Evolutionary conservation across 768 basidiomycete genomes (phyloP), one percentile per base, ranked within the genome.

Genomic region (Hygrocybe coccinea): DNA sequence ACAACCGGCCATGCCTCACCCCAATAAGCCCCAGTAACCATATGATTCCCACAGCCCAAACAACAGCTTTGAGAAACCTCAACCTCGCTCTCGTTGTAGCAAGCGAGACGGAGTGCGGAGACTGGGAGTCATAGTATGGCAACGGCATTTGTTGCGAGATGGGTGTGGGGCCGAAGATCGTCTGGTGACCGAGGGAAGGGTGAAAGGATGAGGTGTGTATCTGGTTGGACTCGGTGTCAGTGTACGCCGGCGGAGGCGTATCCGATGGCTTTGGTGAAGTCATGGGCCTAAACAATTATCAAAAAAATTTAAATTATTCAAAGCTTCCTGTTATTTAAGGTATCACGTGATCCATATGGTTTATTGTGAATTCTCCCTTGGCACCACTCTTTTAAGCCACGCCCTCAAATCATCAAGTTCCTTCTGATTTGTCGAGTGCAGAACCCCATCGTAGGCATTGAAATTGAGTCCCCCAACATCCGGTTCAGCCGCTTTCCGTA

Each of bases 381-480:
- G 79, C 15, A 88, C 65, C 29, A 77, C 79, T 58, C 75, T 80
- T 65, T 79, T 80, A 56, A 95, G 74, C 83, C 90, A 95, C 12
- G 64, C 71, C 61, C 78, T 81, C 62, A 95, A 67, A 63, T 94
- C 86, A 35, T 78, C 74, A 39, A 93, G 72, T 64, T 93, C 91
- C 68, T 81, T 64, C 47, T 75, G 74, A 55, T 74, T 78, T 14
- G 86, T 80, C 38, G 80, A 78, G 62, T 97, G 94, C 6, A 76
- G 80, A 60, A 90, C 70, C 10, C 82, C 84, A 2, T 74, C 70
- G 67, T 94, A 95, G 10, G 78, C 65, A 56, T 83, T 80, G 72
- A 85, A 91, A 44, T 77, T 75, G 25, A 92, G 62, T 10, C 91
- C 93, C 14, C 76, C 75, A 46, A 70, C 59, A 17, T 76, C 59